A percentile compares a stretch with the other conserved stretches of the same genome.
These are phyloP conservation scores for Begonia peltatifolia DNA, from an alignment of 306 rosid genomes.

Conservation along the genomic window DNA sequence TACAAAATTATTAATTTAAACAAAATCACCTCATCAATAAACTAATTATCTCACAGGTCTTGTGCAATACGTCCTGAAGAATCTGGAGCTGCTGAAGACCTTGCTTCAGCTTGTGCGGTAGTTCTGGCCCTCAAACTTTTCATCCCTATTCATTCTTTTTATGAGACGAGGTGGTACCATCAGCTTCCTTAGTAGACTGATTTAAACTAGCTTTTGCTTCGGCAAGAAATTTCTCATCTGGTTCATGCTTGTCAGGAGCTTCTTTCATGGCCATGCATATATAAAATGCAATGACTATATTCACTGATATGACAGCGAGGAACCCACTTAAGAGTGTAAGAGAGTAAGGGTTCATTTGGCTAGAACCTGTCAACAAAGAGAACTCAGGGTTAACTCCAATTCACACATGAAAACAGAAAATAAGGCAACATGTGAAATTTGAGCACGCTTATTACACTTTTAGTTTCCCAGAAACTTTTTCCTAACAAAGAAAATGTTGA, in stretches of 20 bases:
- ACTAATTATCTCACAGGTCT: too few species aligned
- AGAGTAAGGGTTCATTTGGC: constrained; percentile 52
- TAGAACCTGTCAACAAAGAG: constrained; percentile 33
- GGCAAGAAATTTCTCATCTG: constrained; percentile 64
- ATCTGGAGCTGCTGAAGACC: too few species aligned
- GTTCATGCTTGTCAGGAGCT: constrained; percentile 61
- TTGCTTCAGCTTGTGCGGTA: too few species aligned
- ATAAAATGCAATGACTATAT: constrained; percentile 64
- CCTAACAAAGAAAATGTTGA: neutral
- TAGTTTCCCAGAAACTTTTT: too few species aligned
- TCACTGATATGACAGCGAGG: constrained; percentile 80
- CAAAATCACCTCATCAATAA: too few species aligned
- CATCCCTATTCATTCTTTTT: constrained; percentile 48
- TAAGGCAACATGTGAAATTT: too few species aligned
- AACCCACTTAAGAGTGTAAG: constrained; percentile 77
- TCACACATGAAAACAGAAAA: too few species aligned
- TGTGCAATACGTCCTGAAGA: too few species aligned
- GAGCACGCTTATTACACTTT: too few species aligned
- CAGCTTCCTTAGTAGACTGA: constrained; percentile 23
- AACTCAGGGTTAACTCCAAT: neutral
- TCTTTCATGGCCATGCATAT: constrained; percentile 81
- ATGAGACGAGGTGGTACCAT: constrained; percentile 25
- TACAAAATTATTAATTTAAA: too few species aligned
- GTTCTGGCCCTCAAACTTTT: too few species aligned
- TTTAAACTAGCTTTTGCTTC: constrained; percentile 74